Base-by-base conservation (phyloP, 495 filamentous ascomycete genomes). In the Talaromyces liani region DNA sequence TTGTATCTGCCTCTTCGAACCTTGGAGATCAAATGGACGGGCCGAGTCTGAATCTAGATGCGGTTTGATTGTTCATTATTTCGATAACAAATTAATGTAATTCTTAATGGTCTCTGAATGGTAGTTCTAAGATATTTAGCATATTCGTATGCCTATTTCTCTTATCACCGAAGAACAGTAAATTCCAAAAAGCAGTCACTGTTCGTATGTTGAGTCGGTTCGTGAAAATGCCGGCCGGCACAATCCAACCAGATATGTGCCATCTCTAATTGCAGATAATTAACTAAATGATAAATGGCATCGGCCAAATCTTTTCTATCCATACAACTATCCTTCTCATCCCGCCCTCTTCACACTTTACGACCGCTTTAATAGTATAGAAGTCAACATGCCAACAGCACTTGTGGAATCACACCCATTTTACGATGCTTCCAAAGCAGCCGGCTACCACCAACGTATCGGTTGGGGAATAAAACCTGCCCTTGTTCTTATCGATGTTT, bases 1-100 rank as follows among this genome's bases (percentile, higher is more conserved):
- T 67, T 85, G 36, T 85, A 85, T 61, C 49, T 54, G 8, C 49
- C 49, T 54, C 49, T 54, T 22, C 18, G 49, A 22, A 10, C 49
- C 49, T 54, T 54, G 49, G 49, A 54, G 49, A 54, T 54, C 49
- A 54, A 54, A 54, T 27, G 49, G 49, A 22, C 20, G 20, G 49
- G 49, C n/a, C 49, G 49, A 22, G 49, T 54, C 18, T 54, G 20
- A 54, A 8, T 54, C 18, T 27, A 16, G 10, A 54, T 54, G n/a
- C 22, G 49, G 18, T 51, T 18, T 51, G 16, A 51, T 51, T 51
- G 16, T 51, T 51, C 45, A 8, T 10, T 51, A 8, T 18, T n/a
- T 51, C 5, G 45, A 51, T 51, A 51, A 18, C 45, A 51, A 51
- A 51, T 18, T 51, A 20, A 51, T 27, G 20, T 54, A 54, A 27